These are phyloP conservation scores for Sclerotinia spermophila DNA, from an alignment of 2,329 filamentous ascomycete genomes.

Conservation along the genomic window DNA sequence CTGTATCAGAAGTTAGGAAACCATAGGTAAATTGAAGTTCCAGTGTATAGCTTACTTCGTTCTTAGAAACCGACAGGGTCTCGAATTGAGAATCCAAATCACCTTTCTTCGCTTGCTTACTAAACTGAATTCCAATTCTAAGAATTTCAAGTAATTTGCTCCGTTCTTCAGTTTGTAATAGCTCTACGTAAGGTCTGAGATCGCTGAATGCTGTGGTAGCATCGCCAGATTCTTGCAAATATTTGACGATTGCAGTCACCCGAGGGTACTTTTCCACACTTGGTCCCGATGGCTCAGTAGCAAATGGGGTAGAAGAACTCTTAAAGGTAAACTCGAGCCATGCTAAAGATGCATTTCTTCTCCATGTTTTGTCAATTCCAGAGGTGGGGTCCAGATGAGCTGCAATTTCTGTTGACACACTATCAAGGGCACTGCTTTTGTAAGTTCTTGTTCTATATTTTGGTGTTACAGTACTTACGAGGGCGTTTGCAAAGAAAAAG, in stretches of 20 bases:
- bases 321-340: constrained; percentile 31
- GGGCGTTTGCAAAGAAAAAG: constrained; percentile 25
- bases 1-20: constrained; percentile 7
- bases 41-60: constrained; percentile 3
- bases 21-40: not conserved
- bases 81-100: not conserved
- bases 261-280: constrained; percentile 13
- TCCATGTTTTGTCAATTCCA: constrained; percentile 37
- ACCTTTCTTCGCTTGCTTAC: not conserved
- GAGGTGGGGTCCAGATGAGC: constrained; percentile 34
- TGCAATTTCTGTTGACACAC: constrained; percentile 31
- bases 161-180: constrained; percentile 25
- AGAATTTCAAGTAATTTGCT: constrained; percentile 22
- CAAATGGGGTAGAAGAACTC: constrained; percentile 14
- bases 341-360: constrained; percentile 37
- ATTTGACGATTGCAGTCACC: constrained; percentile 29
- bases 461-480: constrained; percentile 27
- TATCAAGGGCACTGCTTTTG: not conserved
- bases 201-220: constrained; percentile 35
- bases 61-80: constrained; percentile 1
- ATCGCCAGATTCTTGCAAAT: constrained; percentile 33
- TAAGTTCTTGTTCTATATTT: not conserved
- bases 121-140: constrained; percentile 11
- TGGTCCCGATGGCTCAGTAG: not conserved
- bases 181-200: constrained; percentile 32